Conservation (phyloP, 306 rosid genomes). For the Casuarina cunninghamiana region DNA sequence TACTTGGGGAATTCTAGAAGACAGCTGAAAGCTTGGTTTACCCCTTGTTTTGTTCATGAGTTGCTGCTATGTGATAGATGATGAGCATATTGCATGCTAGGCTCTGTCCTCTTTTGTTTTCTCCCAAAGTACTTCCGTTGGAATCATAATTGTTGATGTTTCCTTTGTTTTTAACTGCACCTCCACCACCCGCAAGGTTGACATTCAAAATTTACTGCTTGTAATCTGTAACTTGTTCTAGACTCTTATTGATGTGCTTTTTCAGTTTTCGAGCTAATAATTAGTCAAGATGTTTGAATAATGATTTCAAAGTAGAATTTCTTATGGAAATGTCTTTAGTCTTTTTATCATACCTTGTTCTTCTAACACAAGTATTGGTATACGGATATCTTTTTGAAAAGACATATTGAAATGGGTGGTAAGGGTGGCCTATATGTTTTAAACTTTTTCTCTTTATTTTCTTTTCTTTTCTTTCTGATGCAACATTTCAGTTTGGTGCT, state of each 20-base stretch:
- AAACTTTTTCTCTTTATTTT: background rate
- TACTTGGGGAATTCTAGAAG: too few species aligned
- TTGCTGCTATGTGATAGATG: too few species aligned
- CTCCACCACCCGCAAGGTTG: too few species aligned
- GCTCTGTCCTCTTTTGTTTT: too few species aligned
- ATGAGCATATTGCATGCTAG: too few species aligned
- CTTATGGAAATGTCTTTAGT: background rate
- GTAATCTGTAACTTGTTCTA: background rate
- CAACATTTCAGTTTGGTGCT: background rate
- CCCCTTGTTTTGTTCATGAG: too few species aligned
- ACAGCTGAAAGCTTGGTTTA: too few species aligned
- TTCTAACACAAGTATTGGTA: background rate
- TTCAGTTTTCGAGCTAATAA: background rate
- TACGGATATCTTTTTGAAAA: background rate
- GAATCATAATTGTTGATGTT: too few species aligned
- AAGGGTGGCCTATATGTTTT: slow-evolving; percentile 4
- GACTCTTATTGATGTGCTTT: background rate
- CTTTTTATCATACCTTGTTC: background rate
- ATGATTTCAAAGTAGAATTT: background rate
- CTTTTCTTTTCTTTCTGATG: background rate
- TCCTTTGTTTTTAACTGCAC: too few species aligned
- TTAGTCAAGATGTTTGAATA: background rate
- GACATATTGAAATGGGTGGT: background rate
- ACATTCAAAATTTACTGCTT: background rate
- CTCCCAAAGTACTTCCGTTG: too few species aligned